Conservation (phyloP, 2,329 filamentous ascomycete species). For the Arthrobotrys iridis region DNA sequence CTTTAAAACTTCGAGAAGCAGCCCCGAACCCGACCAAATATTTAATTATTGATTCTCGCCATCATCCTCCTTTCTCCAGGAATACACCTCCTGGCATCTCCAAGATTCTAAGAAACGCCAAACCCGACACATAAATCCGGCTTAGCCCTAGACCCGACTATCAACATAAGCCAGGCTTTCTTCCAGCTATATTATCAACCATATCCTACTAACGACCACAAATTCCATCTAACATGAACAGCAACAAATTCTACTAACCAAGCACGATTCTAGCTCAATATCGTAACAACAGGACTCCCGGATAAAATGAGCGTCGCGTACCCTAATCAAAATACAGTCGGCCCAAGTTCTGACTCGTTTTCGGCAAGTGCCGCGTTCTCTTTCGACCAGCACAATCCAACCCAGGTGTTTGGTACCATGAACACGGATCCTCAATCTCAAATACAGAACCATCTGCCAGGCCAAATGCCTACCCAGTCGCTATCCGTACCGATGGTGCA, state of each 20-base stretch:
- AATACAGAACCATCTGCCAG: constrained; percentile 16
- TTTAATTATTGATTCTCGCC: not conserved
- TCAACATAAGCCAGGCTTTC: not conserved
- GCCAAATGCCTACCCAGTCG: constrained; percentile 14
- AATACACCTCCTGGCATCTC: not conserved
- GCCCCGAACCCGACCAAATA: not conserved
- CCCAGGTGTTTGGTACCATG: constrained; percentile 26
- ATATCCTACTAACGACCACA: constrained; percentile 36
- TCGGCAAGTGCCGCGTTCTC: constrained; percentile 47
- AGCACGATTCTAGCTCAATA: constrained; percentile 15
- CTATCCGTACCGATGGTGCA: constrained; percentile 39
- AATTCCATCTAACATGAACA: constrained; percentile 42
- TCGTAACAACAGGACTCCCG: not conserved
- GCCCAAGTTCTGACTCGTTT: constrained; percentile 36
- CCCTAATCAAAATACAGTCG: constrained; percentile 31
- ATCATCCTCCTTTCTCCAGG: not conserved
- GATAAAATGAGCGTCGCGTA: constrained; percentile 49
- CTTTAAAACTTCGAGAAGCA: not conserved
- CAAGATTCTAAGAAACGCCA: not conserved
- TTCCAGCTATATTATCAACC: not conserved
- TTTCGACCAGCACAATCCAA: constrained; percentile 49
- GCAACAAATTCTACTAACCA: constrained; percentile 44
- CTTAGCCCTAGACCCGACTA: constrained; percentile 9
- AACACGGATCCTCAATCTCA: constrained; percentile 36
- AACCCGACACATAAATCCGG: not conserved